phyloP scores from a whole-genome alignment of 1,284 basidiomycete genomes.

The Leccinum insolens region DNA sequence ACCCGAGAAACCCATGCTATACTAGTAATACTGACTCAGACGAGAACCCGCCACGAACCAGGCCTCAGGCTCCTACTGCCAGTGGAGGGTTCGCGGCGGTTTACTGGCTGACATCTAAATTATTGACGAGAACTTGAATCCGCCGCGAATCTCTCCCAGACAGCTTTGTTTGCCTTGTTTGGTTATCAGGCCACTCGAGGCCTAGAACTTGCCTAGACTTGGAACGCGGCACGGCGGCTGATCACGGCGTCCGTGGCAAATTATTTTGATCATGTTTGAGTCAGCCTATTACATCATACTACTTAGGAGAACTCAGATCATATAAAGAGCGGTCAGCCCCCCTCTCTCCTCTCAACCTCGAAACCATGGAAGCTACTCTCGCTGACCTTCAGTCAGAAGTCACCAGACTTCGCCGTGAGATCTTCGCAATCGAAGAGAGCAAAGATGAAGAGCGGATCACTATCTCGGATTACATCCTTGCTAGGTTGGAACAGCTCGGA shows the following conservation, averaged over 20 bases:
- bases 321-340: slow-evolving; percentile 10
- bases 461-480: slow-evolving; percentile 72
- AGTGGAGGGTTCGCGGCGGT: no score
- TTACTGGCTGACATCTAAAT: no score
- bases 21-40: no score
- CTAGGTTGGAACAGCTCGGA: slow-evolving; percentile 68
- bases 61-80: no score
- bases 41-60: no score
- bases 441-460: slow-evolving; percentile 51
- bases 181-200: neutral
- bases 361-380: slow-evolving; percentile 21
- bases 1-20: no score
- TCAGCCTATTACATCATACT: neutral
- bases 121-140: no score
- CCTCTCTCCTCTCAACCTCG: neutral
- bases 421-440: slow-evolving; percentile 40
- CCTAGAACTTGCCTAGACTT: neutral
- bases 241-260: neutral
- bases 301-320: neutral
- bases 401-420: slow-evolving; percentile 54
- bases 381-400: slow-evolving; percentile 53
- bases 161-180: neutral
- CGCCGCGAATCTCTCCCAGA: no score
- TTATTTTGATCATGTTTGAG: neutral
- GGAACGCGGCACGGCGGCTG: neutral